A percentile compares a stretch with the other conserved stretches of the same genome.
Evolutionary conservation across 2,329 filamentous ascomycete species (phyloP).

Genomic region (Alternaria sp.): DNA sequence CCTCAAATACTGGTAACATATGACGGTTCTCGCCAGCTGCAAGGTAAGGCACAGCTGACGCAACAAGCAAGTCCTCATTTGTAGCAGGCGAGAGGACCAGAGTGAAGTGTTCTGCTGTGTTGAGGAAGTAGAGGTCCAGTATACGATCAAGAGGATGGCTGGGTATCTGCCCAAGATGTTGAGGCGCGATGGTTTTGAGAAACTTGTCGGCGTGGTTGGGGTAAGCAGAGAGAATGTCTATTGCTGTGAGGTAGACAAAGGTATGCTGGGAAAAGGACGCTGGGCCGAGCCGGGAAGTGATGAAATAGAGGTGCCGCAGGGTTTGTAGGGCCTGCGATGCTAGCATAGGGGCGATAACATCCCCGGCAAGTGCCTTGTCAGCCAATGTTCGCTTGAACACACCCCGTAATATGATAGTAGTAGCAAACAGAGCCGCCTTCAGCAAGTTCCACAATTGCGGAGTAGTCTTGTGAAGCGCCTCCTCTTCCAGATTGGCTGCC

Average conservation of each 20-base stretch:
- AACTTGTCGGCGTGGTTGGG: constrained; percentile 71
- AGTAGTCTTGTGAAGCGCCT: constrained; percentile 72
- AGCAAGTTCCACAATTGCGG: constrained; percentile 78
- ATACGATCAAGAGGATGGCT: constrained; percentile 72
- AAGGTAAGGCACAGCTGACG: constrained; percentile 78
- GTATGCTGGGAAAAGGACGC: constrained; percentile 82
- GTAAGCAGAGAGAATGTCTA: constrained; percentile 81
- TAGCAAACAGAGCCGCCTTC: constrained; percentile 76
- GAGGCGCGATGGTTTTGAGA: constrained; percentile 68
- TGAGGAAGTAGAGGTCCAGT: constrained; percentile 88
- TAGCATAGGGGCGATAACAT: constrained; percentile 69
- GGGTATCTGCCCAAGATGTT: constrained; percentile 65
- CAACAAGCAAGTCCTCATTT: constrained; percentile 76
- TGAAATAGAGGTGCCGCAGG: constrained; percentile 81
- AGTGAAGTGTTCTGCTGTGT: constrained; percentile 83
- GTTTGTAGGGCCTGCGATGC: constrained; percentile 76
- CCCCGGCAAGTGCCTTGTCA: constrained; percentile 63
- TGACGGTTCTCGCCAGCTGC: constrained; percentile 63
- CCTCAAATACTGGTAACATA: constrained; percentile 79
- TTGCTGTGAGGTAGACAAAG: constrained; percentile 81
- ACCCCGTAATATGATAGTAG: constrained; percentile 77
- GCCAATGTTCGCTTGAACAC: constrained; percentile 71
- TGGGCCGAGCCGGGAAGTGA: constrained; percentile 77
- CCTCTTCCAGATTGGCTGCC: constrained; percentile 66
- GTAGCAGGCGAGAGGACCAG: constrained; percentile 70